Evolutionary conservation across 805 yeast genomes (phyloP), one percentile per base, ranked within the genome.

Genomic region (Wickerhamomyces sydowiorum): DNA sequence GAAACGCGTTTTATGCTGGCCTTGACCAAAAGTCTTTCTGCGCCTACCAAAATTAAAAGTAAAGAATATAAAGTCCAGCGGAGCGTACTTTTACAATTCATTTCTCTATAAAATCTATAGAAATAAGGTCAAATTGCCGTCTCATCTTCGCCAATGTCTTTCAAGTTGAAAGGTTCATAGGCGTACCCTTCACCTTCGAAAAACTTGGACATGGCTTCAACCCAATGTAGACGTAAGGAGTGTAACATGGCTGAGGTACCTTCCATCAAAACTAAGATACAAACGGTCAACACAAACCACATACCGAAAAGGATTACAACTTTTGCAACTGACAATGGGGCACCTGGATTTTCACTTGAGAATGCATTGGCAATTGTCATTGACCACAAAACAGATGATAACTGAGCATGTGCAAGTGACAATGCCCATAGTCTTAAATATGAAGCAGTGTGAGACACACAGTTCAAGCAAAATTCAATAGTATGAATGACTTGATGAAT

Each of bases 191-290:
- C 98, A 62, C 99, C 99, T 59, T 86, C 93, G 57, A 90, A 93
- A 68, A 84, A 95, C 70, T 93, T 93, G 48, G 96, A 88, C 99
- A 93, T 93, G 22, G 96, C 83, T 69, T 93, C 99, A 48, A 93
- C 99, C 99, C 99, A 93, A 64, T 93, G 99, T 59, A 93, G 76
- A 73, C 99, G 86, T 59, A 93, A 75, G n/a, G 97, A 85, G 66
- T 93, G 99, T 59, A 93, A 76, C 99, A 93, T 93, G 28, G 99
- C 99, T 21, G 97, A 88, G 0, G 99, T 93, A 45, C 99, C 99
- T 66, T 93, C 99, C 99, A 93, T 93, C 40, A 86, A 70, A 13
- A 93, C 98, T 57, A 93, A 73, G 53, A 93, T 88, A 56, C 87
- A 84, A 21, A 90, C 91, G 0, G 99, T 91, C 47, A 93, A 70